These are phyloP conservation scores for Diaporthe ampelina DNA, from an alignment of 2,329 filamentous ascomycete genomes.

Conservation along the genomic window DNA sequence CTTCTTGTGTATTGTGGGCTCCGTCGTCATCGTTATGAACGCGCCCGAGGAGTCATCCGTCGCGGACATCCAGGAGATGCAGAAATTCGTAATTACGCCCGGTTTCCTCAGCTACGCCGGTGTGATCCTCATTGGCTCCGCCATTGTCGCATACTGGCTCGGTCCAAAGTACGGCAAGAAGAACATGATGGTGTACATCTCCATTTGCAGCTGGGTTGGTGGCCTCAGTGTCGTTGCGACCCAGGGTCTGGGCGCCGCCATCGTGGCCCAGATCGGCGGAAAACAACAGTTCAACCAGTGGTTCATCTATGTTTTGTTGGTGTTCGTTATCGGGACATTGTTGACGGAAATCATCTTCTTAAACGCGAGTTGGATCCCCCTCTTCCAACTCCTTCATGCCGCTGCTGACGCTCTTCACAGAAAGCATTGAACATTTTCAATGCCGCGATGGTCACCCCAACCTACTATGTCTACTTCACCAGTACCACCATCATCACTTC, in stretches of 20 bases:
- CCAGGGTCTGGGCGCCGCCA: constrained; percentile 91
- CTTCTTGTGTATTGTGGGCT: constrained; percentile 94
- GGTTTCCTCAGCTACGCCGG: constrained; percentile 90
- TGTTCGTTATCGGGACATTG: constrained; percentile 91
- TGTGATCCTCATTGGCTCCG: constrained; percentile 81
- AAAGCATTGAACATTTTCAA: constrained; percentile 99
- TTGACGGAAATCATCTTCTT: constrained; percentile 95
- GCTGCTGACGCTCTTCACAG: constrained; percentile 61
- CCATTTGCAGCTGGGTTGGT: constrained; percentile 94
- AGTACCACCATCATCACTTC: constrained; percentile 95
- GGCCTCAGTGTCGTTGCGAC: constrained; percentile 95
- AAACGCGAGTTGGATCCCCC: constrained; percentile 77
- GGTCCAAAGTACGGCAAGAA: constrained; percentile 93
- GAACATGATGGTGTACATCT: constrained; percentile 97
- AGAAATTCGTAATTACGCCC: constrained; percentile 85
- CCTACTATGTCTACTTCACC: constrained; percentile 99
- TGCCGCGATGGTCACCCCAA: constrained; percentile 95
- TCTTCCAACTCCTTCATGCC: neutral
- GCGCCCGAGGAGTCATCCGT: constrained; percentile 90
- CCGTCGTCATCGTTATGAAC: constrained; percentile 94
- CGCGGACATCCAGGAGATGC: constrained; percentile 91
- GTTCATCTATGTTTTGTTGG: constrained; percentile 93
- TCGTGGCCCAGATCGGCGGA: constrained; percentile 87
- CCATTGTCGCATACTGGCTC: constrained; percentile 81
- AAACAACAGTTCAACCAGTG: constrained; percentile 94